phyloP scores from a whole-genome alignment of 2,329 filamentous ascomycete species.

The Tolypocladium pustulatum region DNA sequence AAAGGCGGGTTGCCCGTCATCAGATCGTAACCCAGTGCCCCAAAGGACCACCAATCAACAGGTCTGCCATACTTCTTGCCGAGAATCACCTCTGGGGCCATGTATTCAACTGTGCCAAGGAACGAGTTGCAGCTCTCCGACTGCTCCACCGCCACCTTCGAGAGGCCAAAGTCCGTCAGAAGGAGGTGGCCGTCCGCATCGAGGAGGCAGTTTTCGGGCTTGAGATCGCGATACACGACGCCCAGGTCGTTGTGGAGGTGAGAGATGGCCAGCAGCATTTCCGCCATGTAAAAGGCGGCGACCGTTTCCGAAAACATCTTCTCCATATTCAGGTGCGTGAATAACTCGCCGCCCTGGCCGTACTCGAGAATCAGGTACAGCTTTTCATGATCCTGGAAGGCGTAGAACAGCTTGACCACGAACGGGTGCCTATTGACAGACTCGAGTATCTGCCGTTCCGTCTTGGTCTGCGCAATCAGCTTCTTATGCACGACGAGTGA shows the following conservation, averaged over 20 bases:
- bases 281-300: conserved; percentile 95
- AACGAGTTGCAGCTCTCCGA: conserved; percentile 70
- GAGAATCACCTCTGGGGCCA: conserved; percentile 90
- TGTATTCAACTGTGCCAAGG: conserved; percentile 94
- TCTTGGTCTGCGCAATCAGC: conserved; percentile 93
- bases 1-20: conserved; percentile 91
- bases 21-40: conserved; percentile 82
- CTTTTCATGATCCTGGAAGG: conserved; percentile 96
- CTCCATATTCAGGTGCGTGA: conserved; percentile 86
- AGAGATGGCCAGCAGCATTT: conserved; percentile 89
- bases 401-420: conserved; percentile 95
- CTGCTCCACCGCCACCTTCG: conserved; percentile 74
- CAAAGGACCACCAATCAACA: conserved; percentile 98
- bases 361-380: conserved; percentile 97
- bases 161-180: conserved; percentile 92
- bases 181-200: conserved; percentile 87
- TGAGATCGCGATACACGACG: conserved; percentile 92
- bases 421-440: conserved; percentile 95
- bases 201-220: conserved; percentile 93
- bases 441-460: conserved; percentile 87
- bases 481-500: conserved; percentile 92
- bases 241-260: conserved; percentile 88
- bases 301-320: conserved; percentile 89
- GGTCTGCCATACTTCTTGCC: conserved; percentile 86
- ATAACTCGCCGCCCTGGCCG: conserved; percentile 91